Conservation (phyloP, 2,329 filamentous ascomycete species). For the Xylariaceae sp. region DNA sequence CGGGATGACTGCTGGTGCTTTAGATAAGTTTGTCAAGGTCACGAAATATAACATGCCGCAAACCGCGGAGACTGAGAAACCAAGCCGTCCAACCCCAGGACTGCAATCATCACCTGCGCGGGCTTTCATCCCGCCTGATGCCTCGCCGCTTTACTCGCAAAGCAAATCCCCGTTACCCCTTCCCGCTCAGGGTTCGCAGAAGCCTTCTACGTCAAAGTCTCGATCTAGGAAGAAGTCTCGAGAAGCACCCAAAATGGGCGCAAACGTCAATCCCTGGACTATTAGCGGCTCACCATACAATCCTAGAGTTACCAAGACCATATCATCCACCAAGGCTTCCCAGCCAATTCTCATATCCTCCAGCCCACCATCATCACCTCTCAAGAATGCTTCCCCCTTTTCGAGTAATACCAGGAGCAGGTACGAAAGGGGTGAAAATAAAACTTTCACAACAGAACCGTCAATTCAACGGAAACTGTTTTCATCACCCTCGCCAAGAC, state of each 20-base stretch:
- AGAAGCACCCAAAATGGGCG: constrained; percentile 23
- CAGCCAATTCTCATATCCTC: constrained; percentile 45
- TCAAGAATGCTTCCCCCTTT: constrained; percentile 26
- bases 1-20: constrained; percentile 29
- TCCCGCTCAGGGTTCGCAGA: constrained; percentile 15
- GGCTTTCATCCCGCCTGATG: constrained; percentile 3
- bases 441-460: constrained; percentile 6
- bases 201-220: constrained; percentile 20
- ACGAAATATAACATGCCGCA: constrained; percentile 34
- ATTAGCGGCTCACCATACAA: constrained; percentile 42
- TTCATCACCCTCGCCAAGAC: constrained; percentile 19
- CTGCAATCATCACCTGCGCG: constrained; percentile 3
- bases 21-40: constrained; percentile 41
- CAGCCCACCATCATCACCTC: constrained; percentile 40
- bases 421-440: background rate
- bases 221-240: constrained; percentile 23
- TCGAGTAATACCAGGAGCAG: constrained; percentile 4
- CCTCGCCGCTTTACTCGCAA: constrained; percentile 16
- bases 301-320: constrained; percentile 34
- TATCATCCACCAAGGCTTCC: constrained; percentile 22
- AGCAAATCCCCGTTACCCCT: constrained; percentile 7
- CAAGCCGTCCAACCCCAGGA: background rate
- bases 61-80: background rate
- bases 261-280: constrained; percentile 37
- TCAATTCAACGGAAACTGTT: constrained; percentile 17